Percentiles rank a stretch among this genome's conserved stretches.
Evolutionary conservation across 345 rosid species (phyloP).

Genomic region (Heritiera fomes): DNA sequence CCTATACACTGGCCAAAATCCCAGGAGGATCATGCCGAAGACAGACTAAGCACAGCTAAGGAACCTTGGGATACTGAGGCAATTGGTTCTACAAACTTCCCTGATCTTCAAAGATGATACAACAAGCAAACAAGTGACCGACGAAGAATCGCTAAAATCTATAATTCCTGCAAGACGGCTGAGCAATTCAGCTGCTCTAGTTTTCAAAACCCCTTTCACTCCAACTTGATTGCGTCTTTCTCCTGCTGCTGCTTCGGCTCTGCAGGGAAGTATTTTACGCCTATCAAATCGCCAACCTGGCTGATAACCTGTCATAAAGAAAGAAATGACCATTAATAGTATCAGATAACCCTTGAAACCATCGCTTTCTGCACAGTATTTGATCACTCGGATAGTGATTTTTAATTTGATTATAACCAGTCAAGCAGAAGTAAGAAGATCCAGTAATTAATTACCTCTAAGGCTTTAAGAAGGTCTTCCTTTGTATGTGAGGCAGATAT

Average conservation of each 20-base stretch:
- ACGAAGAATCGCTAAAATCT: no score
- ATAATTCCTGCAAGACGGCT: background rate
- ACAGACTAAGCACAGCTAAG: background rate
- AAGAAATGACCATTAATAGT: background rate
- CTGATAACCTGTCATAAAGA: slow-evolving; percentile 52
- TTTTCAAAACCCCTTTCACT: slow-evolving; percentile 16
- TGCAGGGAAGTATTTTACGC: slow-evolving; percentile 71
- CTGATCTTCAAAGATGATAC: slow-evolving; percentile 1
- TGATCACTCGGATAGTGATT: no score
- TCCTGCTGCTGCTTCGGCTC: slow-evolving; percentile 47
- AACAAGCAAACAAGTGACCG: background rate
- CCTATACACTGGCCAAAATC: slow-evolving; percentile 4
- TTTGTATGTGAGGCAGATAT: slow-evolving; percentile 62
- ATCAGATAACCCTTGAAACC: background rate
- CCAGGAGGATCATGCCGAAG: background rate
- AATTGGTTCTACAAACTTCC: background rate
- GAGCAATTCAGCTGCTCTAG: background rate
- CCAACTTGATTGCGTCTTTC: slow-evolving; percentile 32
- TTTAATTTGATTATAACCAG: background rate
- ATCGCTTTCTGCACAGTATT: background rate
- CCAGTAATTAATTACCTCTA: slow-evolving; percentile 43
- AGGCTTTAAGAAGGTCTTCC: slow-evolving; percentile 59
- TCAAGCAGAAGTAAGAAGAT: background rate
- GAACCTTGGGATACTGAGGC: background rate
- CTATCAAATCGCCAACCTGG: slow-evolving; percentile 61